phyloP scores from a whole-genome alignment of 1,284 basidiomycete genomes.

The Sporisorium iseilematis-ciliati region DNA sequence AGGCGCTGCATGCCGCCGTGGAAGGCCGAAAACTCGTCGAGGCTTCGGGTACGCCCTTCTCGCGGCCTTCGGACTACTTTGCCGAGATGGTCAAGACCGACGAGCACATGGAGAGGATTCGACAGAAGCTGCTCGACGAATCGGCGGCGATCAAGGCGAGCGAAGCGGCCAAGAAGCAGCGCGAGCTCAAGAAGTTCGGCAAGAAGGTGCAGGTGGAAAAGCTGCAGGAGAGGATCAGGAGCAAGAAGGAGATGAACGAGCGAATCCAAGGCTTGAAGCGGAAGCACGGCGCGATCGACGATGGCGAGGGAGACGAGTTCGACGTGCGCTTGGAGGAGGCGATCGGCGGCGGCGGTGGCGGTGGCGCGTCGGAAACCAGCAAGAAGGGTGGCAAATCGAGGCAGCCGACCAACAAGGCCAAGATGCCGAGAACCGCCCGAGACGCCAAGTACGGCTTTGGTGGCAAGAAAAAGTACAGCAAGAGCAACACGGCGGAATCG shows the following conservation, averaged over 20 bases:
- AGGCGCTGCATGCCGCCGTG: conserved; percentile 86
- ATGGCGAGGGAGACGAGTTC: conserved; percentile 74
- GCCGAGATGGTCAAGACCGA: conserved; percentile 99
- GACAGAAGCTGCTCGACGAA: conserved; percentile 90
- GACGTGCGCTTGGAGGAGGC: conserved; percentile 78
- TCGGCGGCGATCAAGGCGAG: conserved; percentile 87
- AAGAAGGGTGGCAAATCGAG: conserved; percentile 20
- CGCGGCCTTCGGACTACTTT: conserved; percentile 94
- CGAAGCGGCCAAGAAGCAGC: conserved; percentile 89
- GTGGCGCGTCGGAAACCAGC: conserved; percentile 4
- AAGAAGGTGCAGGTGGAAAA: conserved; percentile 94
- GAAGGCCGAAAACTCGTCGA: conserved; percentile 82
- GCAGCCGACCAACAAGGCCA: conserved; percentile 37
- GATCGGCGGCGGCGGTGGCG: conserved; percentile 63
- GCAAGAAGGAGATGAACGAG: conserved; percentile 83
- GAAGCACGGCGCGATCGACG: conserved; percentile 71
- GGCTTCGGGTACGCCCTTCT: conserved; percentile 82
- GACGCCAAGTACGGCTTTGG: conserved; percentile 67
- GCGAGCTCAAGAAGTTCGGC: conserved; percentile 97
- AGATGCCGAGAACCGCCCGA: conserved; percentile 61
- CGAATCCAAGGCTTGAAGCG: conserved; percentile 74
- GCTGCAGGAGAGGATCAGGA: conserved; percentile 79
- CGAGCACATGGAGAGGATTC: conserved; percentile 96
- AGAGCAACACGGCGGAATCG: conserved; percentile 65
- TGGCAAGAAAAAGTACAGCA: conserved; percentile 64